These are phyloP conservation scores for Rhynchosporium agropyri DNA, from an alignment of 2,329 filamentous ascomycete genomes.

Conservation along the genomic window DNA sequence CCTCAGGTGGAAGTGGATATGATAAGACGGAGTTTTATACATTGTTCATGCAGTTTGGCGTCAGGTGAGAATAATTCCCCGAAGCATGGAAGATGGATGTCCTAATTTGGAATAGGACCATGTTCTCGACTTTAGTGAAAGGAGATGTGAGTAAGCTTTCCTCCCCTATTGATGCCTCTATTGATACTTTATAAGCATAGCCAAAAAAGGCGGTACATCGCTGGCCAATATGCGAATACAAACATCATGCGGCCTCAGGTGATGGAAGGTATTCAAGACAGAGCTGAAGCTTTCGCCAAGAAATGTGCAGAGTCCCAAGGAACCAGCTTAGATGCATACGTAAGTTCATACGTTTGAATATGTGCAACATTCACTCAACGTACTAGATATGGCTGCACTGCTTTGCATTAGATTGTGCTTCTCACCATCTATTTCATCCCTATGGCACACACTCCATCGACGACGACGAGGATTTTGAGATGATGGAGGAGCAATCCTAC, in stretches of 20 bases:
- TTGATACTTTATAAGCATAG: constrained; percentile 53
- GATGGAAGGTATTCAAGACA: constrained; percentile 58
- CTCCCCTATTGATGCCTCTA: not conserved
- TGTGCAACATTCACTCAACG: not conserved
- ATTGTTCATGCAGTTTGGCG: constrained; percentile 60
- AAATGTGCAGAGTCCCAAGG: constrained; percentile 52
- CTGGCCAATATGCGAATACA: constrained; percentile 69
- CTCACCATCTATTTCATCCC: constrained; percentile 70
- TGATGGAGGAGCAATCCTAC: constrained; percentile 70
- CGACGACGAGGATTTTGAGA: constrained; percentile 56
- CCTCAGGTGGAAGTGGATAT: constrained; percentile 62
- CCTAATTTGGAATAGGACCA: constrained; percentile 38
- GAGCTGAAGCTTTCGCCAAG: constrained; percentile 57
- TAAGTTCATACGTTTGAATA: constrained; percentile 38
- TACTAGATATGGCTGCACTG: constrained; percentile 54
- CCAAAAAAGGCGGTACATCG: constrained; percentile 63
- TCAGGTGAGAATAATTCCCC: constrained; percentile 47
- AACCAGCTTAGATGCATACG: constrained; percentile 62
- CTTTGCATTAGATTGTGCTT: constrained; percentile 70
- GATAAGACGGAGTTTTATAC: constrained; percentile 68
- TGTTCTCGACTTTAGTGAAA: constrained; percentile 44
- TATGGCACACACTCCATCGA: constrained; percentile 63
- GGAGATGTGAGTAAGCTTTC: constrained; percentile 30
- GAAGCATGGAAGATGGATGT: constrained; percentile 1
- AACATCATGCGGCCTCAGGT: constrained; percentile 62